Evolutionary conservation across 768 basidiomycete genomes (phyloP), one percentile per base, ranked within the genome.

Genomic region (Clavaria fumosa): DNA sequence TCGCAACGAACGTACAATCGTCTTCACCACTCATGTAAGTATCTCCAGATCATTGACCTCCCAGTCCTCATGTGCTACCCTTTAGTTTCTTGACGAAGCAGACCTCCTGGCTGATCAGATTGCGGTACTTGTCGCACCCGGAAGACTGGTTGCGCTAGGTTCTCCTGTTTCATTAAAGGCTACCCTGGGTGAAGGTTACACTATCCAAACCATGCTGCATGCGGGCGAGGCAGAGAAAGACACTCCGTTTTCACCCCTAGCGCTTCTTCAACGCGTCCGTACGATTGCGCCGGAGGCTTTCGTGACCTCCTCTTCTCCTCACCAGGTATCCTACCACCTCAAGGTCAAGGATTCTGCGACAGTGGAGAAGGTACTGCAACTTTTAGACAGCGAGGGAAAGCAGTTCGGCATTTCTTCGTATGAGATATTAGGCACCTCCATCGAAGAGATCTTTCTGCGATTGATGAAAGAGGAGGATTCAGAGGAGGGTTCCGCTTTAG

Each of bases 401-500:
- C 42, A 45, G 0, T 58, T 62, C 30, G 41, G 50, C 6, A 58
- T 81, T 24, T 48, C 48, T 0, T 72, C 70, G 0, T 80, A 77
- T 47, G 76, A 83, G 39, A 63, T 83, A 17, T 55, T 78, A 15
- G 75, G 78, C 7, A 76, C 81, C 1, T 72, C 79, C 5, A 76
- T 88, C 27, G 83, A 88, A 52, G 79, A 84, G 40, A 78, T 88
- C 31, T 86, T 88, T 59, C 63, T 88, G 14, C 64, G 68, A 27
- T 55, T 88, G 12, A 82, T 84, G 78, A 57, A 66, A 19, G 55
- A 61, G 4, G 28, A 24, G 20, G 31, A 40, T 38, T 37, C 34
- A 18, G 23, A 26, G 35, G 40, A 35, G 47, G 17, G 17, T 26
- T 12, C 45, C 48, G 10, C 28, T 40, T 47, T 17, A 42, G 26